A percentile compares a stretch with the other conserved stretches of the same genome.
These are phyloP conservation scores for Puccinia polysora DNA, from an alignment of 1,284 basidiomycete genomes.

Conservation along the genomic window DNA sequence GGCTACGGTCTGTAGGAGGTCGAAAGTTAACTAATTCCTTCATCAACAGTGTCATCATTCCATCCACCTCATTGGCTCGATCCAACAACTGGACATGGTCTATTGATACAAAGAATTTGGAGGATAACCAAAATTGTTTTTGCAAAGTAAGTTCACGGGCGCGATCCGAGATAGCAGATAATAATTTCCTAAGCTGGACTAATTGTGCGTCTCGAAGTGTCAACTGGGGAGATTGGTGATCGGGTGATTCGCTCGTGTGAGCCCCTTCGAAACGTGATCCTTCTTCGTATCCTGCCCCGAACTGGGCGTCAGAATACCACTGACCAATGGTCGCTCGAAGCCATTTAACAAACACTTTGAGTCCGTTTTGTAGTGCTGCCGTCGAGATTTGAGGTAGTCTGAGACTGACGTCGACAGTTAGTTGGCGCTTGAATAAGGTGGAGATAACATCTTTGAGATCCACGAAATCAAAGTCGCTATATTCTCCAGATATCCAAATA, in stretches of 20 bases:
- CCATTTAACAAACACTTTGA: conserved; percentile 45
- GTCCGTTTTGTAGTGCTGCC: conserved; percentile 31
- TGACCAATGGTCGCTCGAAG: conserved; percentile 1
- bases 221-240: background rate
- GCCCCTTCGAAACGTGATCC: too few species aligned
- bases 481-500: conserved; percentile 92
- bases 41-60: conserved; percentile 13
- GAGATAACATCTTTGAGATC: conserved; percentile 49
- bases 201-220: conserved; percentile 1
- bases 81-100: conserved; percentile 27
- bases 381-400: conserved; percentile 19
- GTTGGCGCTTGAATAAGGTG: conserved; percentile 58
- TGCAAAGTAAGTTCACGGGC: background rate
- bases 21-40: conserved; percentile 21
- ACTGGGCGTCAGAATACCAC: conserved; percentile 9
- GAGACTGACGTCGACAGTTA: conserved; percentile 6
- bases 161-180: conserved; percentile 26
- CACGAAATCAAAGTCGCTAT: conserved; percentile 58
- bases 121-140: background rate
- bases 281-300: conserved; percentile 1
- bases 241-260: background rate
- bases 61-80: conserved; percentile 26
- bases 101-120: conserved; percentile 21
- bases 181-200: conserved; percentile 18
- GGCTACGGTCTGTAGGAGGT: conserved; percentile 10